A percentile compares a stretch with the other conserved stretches of the same genome.
These are phyloP conservation scores for Apophysomyces sp. DNA, from an alignment of 371 early-diverging fungal species.

Conservation along the genomic window DNA sequence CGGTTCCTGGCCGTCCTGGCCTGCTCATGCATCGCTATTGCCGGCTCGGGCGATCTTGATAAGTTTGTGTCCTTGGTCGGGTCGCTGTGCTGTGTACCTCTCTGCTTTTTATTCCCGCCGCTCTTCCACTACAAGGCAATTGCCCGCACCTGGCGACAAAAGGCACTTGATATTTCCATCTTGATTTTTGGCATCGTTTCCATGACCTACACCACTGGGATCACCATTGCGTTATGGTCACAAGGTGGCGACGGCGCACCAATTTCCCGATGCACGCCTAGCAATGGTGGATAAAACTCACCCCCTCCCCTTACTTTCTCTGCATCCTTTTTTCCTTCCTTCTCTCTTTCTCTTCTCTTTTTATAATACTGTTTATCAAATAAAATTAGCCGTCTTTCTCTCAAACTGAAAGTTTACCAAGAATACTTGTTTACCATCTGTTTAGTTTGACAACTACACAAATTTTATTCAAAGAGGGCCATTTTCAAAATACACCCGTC, in stretches of 20 bases:
- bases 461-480: too few species aligned
- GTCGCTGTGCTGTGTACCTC: slow-evolving; percentile 75
- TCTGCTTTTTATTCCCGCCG: slow-evolving; percentile 76
- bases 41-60: slow-evolving; percentile 73
- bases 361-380: too few species aligned
- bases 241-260: slow-evolving; percentile 28
- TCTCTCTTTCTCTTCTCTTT: background rate
- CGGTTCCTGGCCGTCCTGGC: slow-evolving; percentile 56
- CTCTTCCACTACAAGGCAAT: slow-evolving; percentile 75
- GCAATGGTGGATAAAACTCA: background rate
- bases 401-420: too few species aligned
- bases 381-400: too few species aligned
- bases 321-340: background rate
- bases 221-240: slow-evolving; percentile 71
- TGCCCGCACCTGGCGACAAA: slow-evolving; percentile 39
- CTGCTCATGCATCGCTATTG: slow-evolving; percentile 71
- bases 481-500: too few species aligned
- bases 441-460: too few species aligned
- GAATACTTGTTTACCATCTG: too few species aligned
- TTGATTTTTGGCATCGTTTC: slow-evolving; percentile 71
- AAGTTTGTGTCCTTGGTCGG: slow-evolving; percentile 89
- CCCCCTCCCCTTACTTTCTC: background rate
- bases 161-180: slow-evolving; percentile 58
- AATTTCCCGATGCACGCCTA: slow-evolving; percentile 22
- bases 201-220: slow-evolving; percentile 75